Percentiles rank a stretch among this genome's conserved stretches.
Conservation (phyloP, 805 yeast genomes). For the Citeromyces matritensis region DNA sequence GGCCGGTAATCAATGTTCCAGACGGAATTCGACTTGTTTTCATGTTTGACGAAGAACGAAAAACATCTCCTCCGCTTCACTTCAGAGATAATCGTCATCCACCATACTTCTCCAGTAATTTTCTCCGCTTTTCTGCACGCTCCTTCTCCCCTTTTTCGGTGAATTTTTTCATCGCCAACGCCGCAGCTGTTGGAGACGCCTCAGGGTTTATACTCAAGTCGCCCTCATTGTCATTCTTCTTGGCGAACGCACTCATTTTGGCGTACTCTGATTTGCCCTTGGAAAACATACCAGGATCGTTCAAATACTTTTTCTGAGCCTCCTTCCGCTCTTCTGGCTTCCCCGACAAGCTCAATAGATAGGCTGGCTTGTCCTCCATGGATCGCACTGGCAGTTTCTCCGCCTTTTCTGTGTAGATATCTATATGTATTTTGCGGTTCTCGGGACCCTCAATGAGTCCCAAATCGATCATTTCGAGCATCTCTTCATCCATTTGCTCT, state of each 20-base stretch:
- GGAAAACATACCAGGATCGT: constrained; percentile 15
- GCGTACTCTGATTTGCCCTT: constrained; percentile 6
- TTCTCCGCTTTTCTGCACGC: constrained; percentile 14
- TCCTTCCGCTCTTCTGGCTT: constrained; percentile 11
- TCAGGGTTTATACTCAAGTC: constrained; percentile 14
- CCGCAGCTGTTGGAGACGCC: constrained; percentile 31
- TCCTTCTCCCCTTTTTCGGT: constrained; percentile 13
- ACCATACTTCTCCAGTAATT: constrained; percentile 23
- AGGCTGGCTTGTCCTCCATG: constrained; percentile 64
- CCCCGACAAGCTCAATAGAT: constrained; percentile 30
- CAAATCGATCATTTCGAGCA: constrained; percentile 6
- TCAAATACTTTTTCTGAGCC: constrained; percentile 2
- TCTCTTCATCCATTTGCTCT: constrained; percentile 1
- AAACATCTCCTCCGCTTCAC: too few relatives aligned
- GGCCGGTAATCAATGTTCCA: too few relatives aligned
- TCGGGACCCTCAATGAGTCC: constrained; percentile 3
- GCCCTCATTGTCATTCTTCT: constrained; percentile 7
- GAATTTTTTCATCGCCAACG: constrained; percentile 17
- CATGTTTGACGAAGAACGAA: too few relatives aligned
- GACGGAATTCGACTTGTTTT: too few relatives aligned
- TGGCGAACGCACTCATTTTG: constrained; percentile 4
- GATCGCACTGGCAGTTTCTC: constrained; percentile 41
- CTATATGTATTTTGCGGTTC: constrained; percentile 5
- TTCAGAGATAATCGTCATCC: too few relatives aligned
- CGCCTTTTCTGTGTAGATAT: constrained; percentile 6